Evolutionary conservation across 2,329 filamentous ascomycete genomes (phyloP), one percentile per base, ranked within the genome.

Genomic region (Neonectria faginata): DNA sequence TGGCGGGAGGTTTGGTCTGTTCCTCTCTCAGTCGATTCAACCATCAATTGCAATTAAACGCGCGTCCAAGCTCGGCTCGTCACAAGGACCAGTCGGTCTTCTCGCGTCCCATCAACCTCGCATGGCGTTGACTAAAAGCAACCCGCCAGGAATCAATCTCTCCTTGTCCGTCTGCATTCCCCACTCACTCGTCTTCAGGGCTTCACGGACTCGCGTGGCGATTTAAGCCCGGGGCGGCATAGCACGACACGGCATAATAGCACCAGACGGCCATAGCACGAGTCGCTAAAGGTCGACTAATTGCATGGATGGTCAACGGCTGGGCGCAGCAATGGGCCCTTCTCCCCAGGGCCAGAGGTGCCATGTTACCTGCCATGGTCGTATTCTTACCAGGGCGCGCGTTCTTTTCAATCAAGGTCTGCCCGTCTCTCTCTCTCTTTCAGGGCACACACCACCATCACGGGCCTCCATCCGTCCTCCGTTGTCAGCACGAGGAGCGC

Each of bases 171-270:
- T 20, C 7, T 39, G 5, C 25, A 25, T 25, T 25, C 39, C 27
- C 27, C 42, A 33, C 48, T 33, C 39, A 47, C 57, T 39, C 11
- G 42, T 16, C 57, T 18, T 25, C 55, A 47, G 41, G 45, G 18
- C 57, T 18, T 25, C 55, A 47, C 51, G 56, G 18, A 31, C 51
- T 54, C 61, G 62, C 57, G 62, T 65, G 62, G 62, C 62, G 41
- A 55, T 62, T 62, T 57, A 58, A 52, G 54, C 58, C 62, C 50
- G 31, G 47, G 31, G 22, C 47, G 53, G 57, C 33, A 53, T 61
- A 54, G 62, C 39, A 57, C 25, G 36, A 39, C 36, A 20, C 39
- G 39, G 39, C 39, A 42, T 42, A 42, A 42, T 8, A 42, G n/a
- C 39, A 20, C 39, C 39, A 42, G 39, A 42, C 39, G 39, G 39